Evolutionary conservation across 2,329 filamentous ascomycete genomes (phyloP).

Genomic region (Rachicladosporium sp.): DNA sequence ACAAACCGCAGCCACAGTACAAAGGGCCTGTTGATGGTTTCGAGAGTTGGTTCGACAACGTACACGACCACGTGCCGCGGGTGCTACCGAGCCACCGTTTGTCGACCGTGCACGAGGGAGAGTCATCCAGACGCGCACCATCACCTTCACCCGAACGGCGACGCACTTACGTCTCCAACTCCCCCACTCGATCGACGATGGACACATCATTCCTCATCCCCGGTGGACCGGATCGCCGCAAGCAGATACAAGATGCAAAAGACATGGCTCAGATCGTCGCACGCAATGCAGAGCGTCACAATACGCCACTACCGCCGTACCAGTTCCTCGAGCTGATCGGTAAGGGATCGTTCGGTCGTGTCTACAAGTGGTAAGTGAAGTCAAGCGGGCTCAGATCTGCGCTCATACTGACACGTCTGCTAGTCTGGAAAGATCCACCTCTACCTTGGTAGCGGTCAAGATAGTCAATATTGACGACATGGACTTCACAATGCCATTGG

Average conservation of each 20-base stretch:
- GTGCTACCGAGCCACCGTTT: too few species aligned
- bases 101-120: too few species aligned
- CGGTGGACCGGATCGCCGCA: constrained; percentile 35
- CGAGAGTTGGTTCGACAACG: too few species aligned
- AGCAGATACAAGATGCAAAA: constrained; percentile 56
- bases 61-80: too few species aligned
- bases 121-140: too few species aligned
- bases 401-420: background rate
- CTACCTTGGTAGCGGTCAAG: constrained; percentile 57
- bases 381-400: background rate
- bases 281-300: constrained; percentile 48
- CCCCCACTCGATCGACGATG: background rate
- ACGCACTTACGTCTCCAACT: too few species aligned
- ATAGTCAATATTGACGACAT: constrained; percentile 75
- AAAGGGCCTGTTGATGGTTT: too few species aligned
- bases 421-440: constrained; percentile 8
- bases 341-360: constrained; percentile 61
- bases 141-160: too few species aligned
- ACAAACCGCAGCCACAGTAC: too few species aligned
- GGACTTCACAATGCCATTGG: constrained; percentile 41
- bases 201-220: constrained; percentile 5
- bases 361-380: constrained; percentile 48
- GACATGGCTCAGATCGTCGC: constrained; percentile 55
- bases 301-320: constrained; percentile 52
- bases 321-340: constrained; percentile 61